Percentiles rank a stretch among this genome's conserved stretches.
Conservation (phyloP, 1,284 basidiomycete genomes). For the Cutaneotrichosporon cyanovorans region DNA sequence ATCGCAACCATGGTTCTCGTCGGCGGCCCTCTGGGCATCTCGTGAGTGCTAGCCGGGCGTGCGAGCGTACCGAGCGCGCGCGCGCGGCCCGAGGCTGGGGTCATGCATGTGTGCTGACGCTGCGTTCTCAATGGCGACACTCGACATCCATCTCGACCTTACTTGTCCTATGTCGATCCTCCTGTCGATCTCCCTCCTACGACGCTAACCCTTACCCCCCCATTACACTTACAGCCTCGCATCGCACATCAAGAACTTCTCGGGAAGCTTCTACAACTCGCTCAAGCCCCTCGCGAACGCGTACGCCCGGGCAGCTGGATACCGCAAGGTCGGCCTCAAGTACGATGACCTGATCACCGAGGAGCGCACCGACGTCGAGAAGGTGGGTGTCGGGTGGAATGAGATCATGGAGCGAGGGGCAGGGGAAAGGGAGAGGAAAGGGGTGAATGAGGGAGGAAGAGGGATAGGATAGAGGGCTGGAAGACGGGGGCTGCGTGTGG, state of each 20-base stretch:
- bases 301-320: slow-evolving; percentile 75
- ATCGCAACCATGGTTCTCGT: slow-evolving; percentile 49
- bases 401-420: slow-evolving; percentile 49
- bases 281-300: slow-evolving; percentile 74
- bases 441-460: neutral
- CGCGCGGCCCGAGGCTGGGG: no score
- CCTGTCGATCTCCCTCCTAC: no score
- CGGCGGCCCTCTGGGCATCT: slow-evolving; percentile 63
- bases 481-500: no score
- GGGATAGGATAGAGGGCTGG: no score
- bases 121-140: no score
- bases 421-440: neutral
- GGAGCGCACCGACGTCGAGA: slow-evolving; percentile 76
- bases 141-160: no score
- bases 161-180: neutral
- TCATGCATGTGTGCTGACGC: no score
- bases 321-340: slow-evolving; percentile 81
- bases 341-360: slow-evolving; percentile 94
- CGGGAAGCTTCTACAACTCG: slow-evolving; percentile 49
- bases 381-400: slow-evolving; percentile 53
- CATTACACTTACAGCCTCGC: slow-evolving; percentile 51
- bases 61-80: neutral
- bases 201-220: neutral
- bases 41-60: slow-evolving; percentile 38
- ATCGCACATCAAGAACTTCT: slow-evolving; percentile 61